These are phyloP conservation scores for Mycena polygramma DNA, from an alignment of 768 basidiomycete species.

Conservation along the genomic window DNA sequence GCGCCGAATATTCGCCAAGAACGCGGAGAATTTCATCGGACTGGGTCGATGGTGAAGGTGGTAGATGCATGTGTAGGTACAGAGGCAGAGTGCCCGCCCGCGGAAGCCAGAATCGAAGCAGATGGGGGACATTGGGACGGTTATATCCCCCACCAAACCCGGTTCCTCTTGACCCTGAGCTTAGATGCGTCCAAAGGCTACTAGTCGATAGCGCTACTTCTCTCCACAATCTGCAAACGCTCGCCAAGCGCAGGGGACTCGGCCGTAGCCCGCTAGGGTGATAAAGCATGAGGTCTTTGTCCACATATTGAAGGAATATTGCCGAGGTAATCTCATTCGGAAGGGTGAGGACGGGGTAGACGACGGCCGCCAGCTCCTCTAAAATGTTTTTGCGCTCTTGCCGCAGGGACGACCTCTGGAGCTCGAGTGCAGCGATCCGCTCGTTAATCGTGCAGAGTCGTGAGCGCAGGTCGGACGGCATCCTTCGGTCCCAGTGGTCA, in stretches of 20 bases:
- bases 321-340: conserved; percentile 6
- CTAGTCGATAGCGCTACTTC: conserved; percentile 8
- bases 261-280: too few species aligned
- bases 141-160: background rate
- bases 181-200: background rate
- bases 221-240: conserved; percentile 14
- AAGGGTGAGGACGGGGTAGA: conserved; percentile 15
- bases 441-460: background rate
- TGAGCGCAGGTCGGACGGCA: too few species aligned
- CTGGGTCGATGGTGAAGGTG: background rate
- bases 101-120: conserved; percentile 6
- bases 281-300: background rate
- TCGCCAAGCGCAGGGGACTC: conserved; percentile 7
- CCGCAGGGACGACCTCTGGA: conserved; percentile 2
- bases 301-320: conserved; percentile 10
- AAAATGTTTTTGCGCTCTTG: background rate
- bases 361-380: conserved; percentile 4
- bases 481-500: too few species aligned
- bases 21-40: background rate
- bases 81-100: conserved; percentile 4
- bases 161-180: background rate
- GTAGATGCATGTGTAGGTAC: conserved; percentile 1
- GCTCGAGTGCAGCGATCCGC: background rate
- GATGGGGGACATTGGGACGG: background rate
- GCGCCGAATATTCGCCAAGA: background rate